Evolutionary conservation across 371 early-diverging fungal species (phyloP).

Genomic region (Circinella minor): DNA sequence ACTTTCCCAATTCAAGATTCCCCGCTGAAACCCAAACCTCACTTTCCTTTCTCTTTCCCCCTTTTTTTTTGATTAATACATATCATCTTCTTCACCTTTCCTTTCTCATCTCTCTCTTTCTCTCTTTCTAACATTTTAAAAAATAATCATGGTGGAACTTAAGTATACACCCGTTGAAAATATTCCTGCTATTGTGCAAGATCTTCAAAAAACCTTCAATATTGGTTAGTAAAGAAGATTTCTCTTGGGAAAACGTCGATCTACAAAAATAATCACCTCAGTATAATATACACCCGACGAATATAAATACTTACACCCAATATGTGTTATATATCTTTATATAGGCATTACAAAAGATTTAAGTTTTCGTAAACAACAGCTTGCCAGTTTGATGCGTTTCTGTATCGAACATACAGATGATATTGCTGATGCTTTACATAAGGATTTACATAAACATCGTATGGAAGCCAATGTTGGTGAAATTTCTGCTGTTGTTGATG

Average conservation of each 20-base stretch:
- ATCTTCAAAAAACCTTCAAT: constrained; percentile 55
- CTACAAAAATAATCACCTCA: too few species aligned
- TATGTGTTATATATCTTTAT: background rate
- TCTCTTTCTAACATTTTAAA: constrained; percentile 7
- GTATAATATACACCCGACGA: too few species aligned
- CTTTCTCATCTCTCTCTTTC: constrained; percentile 11
- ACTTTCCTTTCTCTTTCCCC: constrained; percentile 14
- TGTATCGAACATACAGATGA: constrained; percentile 68
- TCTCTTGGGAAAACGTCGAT: too few species aligned
- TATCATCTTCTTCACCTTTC: background rate
- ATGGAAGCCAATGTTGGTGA: constrained; percentile 64
- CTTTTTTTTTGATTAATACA: background rate
- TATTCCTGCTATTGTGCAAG: constrained; percentile 45
- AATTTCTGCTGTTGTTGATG: constrained; percentile 65
- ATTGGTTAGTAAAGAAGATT: constrained; percentile 28
- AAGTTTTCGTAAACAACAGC: constrained; percentile 76
- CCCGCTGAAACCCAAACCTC: background rate
- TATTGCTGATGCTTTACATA: constrained; percentile 67
- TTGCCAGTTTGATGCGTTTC: constrained; percentile 64
- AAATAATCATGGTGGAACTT: constrained; percentile 22
- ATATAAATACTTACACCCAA: too few species aligned
- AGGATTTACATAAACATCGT: constrained; percentile 71
- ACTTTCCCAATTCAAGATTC: background rate
- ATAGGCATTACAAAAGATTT: constrained; percentile 61
- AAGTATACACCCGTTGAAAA: constrained; percentile 32